Evolutionary conservation across 139 green algal genomes (phyloP).

Genomic region (Chlamydomonas applanata): DNA sequence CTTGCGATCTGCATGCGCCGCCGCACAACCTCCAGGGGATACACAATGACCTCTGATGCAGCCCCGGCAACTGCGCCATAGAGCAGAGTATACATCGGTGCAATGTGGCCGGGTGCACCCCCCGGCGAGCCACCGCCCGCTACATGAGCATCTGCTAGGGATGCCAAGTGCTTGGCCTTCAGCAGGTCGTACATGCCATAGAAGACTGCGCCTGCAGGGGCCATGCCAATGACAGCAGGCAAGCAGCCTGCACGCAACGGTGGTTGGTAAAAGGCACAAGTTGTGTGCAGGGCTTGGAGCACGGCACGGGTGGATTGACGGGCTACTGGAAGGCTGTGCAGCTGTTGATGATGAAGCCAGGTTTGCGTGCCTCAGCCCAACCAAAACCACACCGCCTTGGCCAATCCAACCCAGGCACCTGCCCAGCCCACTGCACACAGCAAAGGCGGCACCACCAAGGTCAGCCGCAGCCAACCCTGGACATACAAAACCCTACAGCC

Average conservation of each 20-base stretch:
- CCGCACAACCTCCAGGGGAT: conserved; percentile 71
- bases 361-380: too few species aligned
- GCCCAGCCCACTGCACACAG: too few species aligned
- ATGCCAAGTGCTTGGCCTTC: conserved; percentile 39
- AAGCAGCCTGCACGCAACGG: conserved; percentile 58
- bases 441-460: too few species aligned
- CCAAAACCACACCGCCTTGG: too few species aligned
- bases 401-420: too few species aligned
- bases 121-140: background rate
- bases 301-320: too few species aligned
- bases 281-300: too few species aligned
- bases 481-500: too few species aligned
- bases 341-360: too few species aligned
- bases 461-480: too few species aligned
- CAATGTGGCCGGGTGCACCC: background rate
- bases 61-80: conserved; percentile 60
- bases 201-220: conserved; percentile 77
- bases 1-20: conserved; percentile 69
- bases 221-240: conserved; percentile 72
- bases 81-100: conserved; percentile 44
- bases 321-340: too few species aligned
- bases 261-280: too few species aligned
- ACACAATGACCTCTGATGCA: conserved; percentile 59
- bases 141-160: background rate
- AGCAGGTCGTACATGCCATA: conserved; percentile 82